These are phyloP conservation scores for Sextonia rubra DNA, from an alignment of 164 flowering plant species.

Conservation along the genomic window DNA sequence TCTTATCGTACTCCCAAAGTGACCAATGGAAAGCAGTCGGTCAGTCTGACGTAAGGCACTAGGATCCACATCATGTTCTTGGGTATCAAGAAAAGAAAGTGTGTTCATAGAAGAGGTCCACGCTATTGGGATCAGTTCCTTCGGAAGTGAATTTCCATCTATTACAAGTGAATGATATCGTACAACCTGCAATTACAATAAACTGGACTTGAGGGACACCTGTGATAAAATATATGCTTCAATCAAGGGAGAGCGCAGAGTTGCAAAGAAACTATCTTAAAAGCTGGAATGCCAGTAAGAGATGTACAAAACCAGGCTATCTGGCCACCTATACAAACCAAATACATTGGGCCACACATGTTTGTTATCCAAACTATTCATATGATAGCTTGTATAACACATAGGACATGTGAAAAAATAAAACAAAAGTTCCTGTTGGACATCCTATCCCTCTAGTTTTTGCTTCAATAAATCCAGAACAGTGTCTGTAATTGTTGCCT, in stretches of 20 bases:
- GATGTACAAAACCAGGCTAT: not conserved
- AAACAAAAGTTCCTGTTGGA: not conserved
- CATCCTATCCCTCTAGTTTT: not conserved
- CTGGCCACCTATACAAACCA: no score
- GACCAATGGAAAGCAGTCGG: constrained; percentile 8
- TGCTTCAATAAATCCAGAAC: not conserved
- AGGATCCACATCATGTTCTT: constrained; percentile 16
- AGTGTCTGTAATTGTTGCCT: not conserved
- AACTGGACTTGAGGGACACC: constrained; percentile 4
- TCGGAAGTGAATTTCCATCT: constrained; percentile 71
- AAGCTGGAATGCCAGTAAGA: not conserved
- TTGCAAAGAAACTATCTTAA: not conserved
- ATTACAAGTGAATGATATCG: constrained; percentile 94
- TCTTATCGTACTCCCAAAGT: constrained; percentile 12
- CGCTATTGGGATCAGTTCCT: constrained; percentile 81
- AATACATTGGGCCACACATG: not conserved
- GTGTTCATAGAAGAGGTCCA: constrained; percentile 61
- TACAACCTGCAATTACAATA: constrained; percentile 62
- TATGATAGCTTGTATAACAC: not conserved
- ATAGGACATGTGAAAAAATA: no score
- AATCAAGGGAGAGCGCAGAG: no score
- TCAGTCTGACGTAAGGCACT: constrained; percentile 20
- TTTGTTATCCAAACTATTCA: not conserved
- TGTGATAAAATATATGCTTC: not conserved
- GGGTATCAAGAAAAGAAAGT: constrained; percentile 43